Evolutionary conservation across 345 rosid species (phyloP).

Genomic region (Populus davidiana): DNA sequence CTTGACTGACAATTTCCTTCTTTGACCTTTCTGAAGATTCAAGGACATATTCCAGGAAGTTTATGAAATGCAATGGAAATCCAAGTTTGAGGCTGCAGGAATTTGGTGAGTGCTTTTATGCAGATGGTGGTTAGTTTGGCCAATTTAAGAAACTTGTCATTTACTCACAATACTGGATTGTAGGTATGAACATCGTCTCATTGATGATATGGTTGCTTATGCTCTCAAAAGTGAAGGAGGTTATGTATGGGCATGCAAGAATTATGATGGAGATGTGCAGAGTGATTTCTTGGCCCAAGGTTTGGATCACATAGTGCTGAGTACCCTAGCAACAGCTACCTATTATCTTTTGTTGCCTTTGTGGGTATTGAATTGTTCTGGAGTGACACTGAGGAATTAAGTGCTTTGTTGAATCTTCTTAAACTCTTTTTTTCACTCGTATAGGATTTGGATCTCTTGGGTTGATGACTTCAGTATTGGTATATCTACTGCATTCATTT

Average conservation of each 20-base stretch:
- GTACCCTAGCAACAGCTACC: background rate
- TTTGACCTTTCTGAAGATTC: constrained; percentile 49
- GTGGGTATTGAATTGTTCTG: background rate
- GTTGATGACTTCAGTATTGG: constrained; percentile 95
- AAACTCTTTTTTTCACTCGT: background rate
- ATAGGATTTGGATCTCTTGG: constrained; percentile 98
- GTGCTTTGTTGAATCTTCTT: background rate
- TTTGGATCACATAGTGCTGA: constrained; percentile 18
- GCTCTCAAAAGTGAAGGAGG: constrained; percentile 95
- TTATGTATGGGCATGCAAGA: constrained; percentile 98
- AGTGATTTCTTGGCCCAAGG: constrained; percentile 99
- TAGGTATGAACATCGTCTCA: constrained; percentile 98
- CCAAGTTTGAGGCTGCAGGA: constrained; percentile 84
- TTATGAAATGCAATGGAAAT: constrained; percentile 74
- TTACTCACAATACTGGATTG: constrained; percentile 17
- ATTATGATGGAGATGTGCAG: constrained; percentile 99
- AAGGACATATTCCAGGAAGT: constrained; percentile 98
- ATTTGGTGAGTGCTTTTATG: constrained; percentile 59
- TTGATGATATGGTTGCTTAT: constrained; percentile 99
- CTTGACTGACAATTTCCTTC: background rate
- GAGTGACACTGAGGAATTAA: background rate
- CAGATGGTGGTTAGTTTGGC: constrained; percentile 14
- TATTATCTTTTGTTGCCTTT: background rate
- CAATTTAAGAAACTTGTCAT: constrained; percentile 10
- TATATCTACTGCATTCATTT: constrained; percentile 22